Conservation (phyloP, 179 eudicot species). For the Silene vulgaris region DNA sequence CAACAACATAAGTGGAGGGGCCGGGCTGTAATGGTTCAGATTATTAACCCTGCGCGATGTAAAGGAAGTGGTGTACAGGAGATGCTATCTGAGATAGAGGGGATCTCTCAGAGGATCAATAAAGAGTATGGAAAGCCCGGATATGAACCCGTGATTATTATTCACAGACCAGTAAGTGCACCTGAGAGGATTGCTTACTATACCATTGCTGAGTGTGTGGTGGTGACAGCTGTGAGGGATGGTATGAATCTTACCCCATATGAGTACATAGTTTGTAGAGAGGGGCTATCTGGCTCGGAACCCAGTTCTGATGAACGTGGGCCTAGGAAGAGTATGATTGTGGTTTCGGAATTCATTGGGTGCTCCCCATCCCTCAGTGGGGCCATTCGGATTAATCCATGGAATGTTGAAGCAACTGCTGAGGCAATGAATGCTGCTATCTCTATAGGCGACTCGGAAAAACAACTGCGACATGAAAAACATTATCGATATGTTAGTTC, state of each 20-base stretch:
- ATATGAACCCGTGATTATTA: conserved; percentile 53
- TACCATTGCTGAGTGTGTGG: conserved; percentile 64
- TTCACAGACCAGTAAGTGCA: conserved; percentile 44
- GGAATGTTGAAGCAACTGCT: conserved; percentile 82
- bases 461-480: conserved; percentile 71
- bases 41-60: conserved; percentile 59
- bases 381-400: conserved; percentile 76
- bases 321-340: conserved; percentile 70
- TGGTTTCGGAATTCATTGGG: conserved; percentile 75
- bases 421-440: conserved; percentile 73
- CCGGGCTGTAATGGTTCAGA: conserved; percentile 65
- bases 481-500: conserved; percentile 69
- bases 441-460: conserved; percentile 54
- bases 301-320: conserved; percentile 33
- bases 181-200: conserved; percentile 60
- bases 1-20: conserved; percentile 62
- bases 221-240: conserved; percentile 75
- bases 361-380: conserved; percentile 90
- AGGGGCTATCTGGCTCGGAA: conserved; percentile 50
- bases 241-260: conserved; percentile 79
- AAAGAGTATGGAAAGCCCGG: conserved; percentile 56
- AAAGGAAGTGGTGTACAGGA: conserved; percentile 46
- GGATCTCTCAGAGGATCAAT: conserved; percentile 55
- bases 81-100: conserved; percentile 51
- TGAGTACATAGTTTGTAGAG: conserved; percentile 62